Percentiles rank a stretch among this genome's conserved stretches.
These are phyloP conservation scores for Serendipita sp. DNA, from an alignment of 1,284 basidiomycete species.

Conservation along the genomic window DNA sequence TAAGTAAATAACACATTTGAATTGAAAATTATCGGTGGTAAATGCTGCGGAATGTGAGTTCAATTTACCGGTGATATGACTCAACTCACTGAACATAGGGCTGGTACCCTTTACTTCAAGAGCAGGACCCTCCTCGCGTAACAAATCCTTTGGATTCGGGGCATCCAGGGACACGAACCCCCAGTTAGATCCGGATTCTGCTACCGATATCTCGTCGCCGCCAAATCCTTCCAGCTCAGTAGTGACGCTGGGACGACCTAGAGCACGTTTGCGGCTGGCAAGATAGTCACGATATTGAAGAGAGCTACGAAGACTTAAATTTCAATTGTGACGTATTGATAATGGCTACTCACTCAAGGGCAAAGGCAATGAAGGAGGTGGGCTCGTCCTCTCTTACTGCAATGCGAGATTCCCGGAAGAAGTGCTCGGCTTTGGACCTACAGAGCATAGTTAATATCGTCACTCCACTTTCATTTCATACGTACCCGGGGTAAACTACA, in stretches of 20 bases:
- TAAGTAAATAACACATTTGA: constrained; percentile 90
- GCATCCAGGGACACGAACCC: constrained; percentile 71
- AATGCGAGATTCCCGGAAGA: constrained; percentile 91
- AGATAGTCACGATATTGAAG: constrained; percentile 81
- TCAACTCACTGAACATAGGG: neutral
- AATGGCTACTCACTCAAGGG: constrained; percentile 52
- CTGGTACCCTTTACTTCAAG: constrained; percentile 1
- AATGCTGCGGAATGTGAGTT: neutral
- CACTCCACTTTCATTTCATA: constrained; percentile 48
- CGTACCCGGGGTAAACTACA: constrained; percentile 16
- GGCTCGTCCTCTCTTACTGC: constrained; percentile 95
- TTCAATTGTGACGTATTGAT: constrained; percentile 6
- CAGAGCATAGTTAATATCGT: constrained; percentile 21
- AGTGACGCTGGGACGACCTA: constrained; percentile 22
- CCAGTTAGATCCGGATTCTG: constrained; percentile 72
- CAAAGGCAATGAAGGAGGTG: constrained; percentile 93
- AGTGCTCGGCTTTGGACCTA: constrained; percentile 63
- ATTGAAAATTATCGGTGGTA: constrained; percentile 3
- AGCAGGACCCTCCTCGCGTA: neutral
- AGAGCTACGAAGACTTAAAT: constrained; percentile 36
- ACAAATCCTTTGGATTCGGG: constrained; percentile 14
- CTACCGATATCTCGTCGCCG: constrained; percentile 69
- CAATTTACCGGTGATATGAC: neutral
- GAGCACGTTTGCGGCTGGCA: constrained; percentile 47
- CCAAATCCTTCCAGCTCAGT: constrained; percentile 38